Base-by-base conservation (phyloP, 345 rosid genomes). In the Moringa oleifera region DNA sequence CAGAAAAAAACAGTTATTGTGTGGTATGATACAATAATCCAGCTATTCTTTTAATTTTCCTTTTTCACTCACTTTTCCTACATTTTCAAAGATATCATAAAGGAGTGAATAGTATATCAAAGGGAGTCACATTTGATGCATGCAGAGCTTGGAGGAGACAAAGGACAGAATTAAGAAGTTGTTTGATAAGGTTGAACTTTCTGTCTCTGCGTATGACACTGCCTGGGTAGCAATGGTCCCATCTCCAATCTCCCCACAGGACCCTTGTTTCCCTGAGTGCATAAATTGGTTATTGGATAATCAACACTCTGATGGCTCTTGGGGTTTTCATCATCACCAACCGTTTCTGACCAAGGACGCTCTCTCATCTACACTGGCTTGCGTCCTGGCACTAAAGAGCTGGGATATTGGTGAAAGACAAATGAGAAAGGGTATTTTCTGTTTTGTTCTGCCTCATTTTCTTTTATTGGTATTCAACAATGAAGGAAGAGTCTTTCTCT, bases 221-320 rank as follows among this genome's bases (percentile, higher is more conserved):
- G 94, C 95, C 49, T 89, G 97, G 96, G 85, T 89, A 33, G 94
- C 98, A 37, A 93, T 89, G 98, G 76, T 83, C 51, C 96, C 91
- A 52, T 84, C 88, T 49, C 82, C 76, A 1, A 72, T 60, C 61
- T 81, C 87, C n/a, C 64, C 65, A 0, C 45, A 64, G 2, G 57
- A 61, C 19, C 88, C 98, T 36, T 85, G 68, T 71, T 92, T 92
- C 72, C 98, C 95, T 18, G 71, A 77, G 61, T 84, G 93, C 53
- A 20, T 79, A 59, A 76, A 70, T 25, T 92, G 98, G 98, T 68
- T 92, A 57, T 57, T 80, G 77, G 88, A 87, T 11, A 84, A 89
- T 71, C 98, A 92, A 76, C 77, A 75, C 8, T 57, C 57, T 6
- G 89, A 92, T 68, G 98, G 98, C 23, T 89, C 96, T 53, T 92